Conservation (phyloP, 2,329 filamentous ascomycete genomes). For the Mycocentrospora acerina region DNA sequence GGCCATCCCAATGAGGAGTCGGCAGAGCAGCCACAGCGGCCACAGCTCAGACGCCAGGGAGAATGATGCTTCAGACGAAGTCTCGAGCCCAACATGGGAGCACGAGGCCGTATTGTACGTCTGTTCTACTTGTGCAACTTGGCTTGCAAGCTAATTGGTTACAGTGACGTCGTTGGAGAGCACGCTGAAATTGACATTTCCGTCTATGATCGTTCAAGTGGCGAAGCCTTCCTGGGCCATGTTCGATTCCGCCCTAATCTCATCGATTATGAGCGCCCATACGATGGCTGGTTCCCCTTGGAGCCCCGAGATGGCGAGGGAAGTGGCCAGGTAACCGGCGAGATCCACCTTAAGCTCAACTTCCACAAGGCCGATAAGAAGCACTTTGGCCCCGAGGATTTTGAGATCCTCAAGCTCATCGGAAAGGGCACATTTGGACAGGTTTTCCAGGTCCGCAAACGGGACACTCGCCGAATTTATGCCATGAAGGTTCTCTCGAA, state of each 20-base stretch:
- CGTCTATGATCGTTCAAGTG: conserved; percentile 82
- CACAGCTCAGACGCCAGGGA: conserved; percentile 58
- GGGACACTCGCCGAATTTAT: conserved; percentile 92
- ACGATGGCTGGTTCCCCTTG: conserved; percentile 84
- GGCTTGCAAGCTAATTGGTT: conserved; percentile 20
- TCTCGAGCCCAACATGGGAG: conserved; percentile 91
- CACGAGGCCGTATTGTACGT: conserved; percentile 93
- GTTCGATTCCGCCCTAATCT: conserved; percentile 76
- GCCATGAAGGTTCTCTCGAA: conserved; percentile 99
- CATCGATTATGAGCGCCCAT: conserved; percentile 66
- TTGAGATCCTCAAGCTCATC: conserved; percentile 92
- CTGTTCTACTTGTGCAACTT: neutral
- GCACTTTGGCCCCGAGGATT: conserved; percentile 92
- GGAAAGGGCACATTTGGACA: conserved; percentile 98
- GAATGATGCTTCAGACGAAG: conserved; percentile 59
- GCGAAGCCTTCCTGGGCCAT: conserved; percentile 90
- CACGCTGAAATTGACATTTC: conserved; percentile 90
- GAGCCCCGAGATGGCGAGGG: conserved; percentile 74
- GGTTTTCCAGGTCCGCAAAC: conserved; percentile 97
- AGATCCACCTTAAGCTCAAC: conserved; percentile 82
- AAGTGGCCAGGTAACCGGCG: conserved; percentile 74
- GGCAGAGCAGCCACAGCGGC: conserved; percentile 96
- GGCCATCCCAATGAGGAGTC: conserved; percentile 95
- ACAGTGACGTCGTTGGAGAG: conserved; percentile 87
- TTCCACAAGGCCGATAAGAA: conserved; percentile 84